Evolutionary conservation across 1,284 basidiomycete genomes (phyloP), one percentile per base, ranked within the genome.

Genomic region (Trametes versicolor): DNA sequence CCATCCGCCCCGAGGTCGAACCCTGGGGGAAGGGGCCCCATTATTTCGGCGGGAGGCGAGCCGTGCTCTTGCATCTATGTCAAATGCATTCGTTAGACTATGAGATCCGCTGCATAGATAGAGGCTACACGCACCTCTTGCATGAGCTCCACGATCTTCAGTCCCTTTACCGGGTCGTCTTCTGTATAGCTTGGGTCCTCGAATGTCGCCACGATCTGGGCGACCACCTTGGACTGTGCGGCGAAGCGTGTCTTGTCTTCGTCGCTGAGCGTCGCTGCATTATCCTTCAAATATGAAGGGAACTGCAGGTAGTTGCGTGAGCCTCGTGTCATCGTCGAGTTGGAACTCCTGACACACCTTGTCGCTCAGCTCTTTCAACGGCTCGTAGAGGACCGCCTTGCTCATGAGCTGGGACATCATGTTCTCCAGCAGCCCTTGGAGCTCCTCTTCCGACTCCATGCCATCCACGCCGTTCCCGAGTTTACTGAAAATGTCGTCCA

Each of bases 321-420:
- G 45, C 8, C 9, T 12, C 12, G 45, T 19, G n/a, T 4, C n/a
- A 61, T 36, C 23, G 25, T 47, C 60, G 25, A 29, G 25, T 12
- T 17, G 23, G 37, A 27, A 41, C 2, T 21, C 1, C 15, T 9
- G 39, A 53, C 78, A 60, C 71, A 94, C 96, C 80, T 96, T 96
- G 19, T 92, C 88, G 19, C 88, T 83, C 36, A 99, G 81, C 75
- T 99, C 97, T 71, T 93, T 93, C 72, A 99, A 79, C 0, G 97
- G 97, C 70, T 98, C 96, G 73, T 98, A 95, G 21, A 98, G 80
- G 12, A 99, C 87, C 2, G 99, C 96, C 75, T 96, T 96, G 77
- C 89, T 91, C 94, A 99, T 96, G 52, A 99, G 84, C 75, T 96
- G 91, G 19, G 87, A 86, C 96, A 97, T 96, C 92, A 99, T 95